Evolutionary conservation across 2,329 filamentous ascomycete genomes (phyloP), one percentile per base, ranked within the genome.

Genomic region (Arthrobotrys pseudoclavata): DNA sequence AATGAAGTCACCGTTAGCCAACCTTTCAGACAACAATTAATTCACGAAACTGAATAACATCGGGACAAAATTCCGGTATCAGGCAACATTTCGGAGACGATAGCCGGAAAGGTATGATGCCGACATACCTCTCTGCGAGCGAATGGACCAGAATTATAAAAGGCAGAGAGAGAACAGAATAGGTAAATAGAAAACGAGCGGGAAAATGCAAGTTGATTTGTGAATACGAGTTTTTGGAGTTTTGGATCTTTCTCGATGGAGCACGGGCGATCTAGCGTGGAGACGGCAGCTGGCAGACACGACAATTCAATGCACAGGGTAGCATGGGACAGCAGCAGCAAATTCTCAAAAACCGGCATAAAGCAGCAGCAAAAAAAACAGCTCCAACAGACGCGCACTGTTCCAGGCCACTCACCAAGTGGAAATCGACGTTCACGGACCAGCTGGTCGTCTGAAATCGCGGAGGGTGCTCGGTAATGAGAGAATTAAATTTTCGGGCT

Each of bases 351-450:
- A 67, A 53, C 26, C 34, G 26, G 47, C 48, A 37, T n/a, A 60
- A 52, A 40, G 62, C 29, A 52, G 47, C 29, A 67, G 50, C 29
- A 55, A 37, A 66, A 69, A 68, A 76, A 68, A 22, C 37, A 48
- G 42, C 71, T 69, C 52, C 48, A 76, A 76, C 60, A 37, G 57
- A 69, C 71, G 64, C 71, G 64, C 60, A 64, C 57, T 42, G 34
- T 47, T 61, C 63, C 64, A 57, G 55, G 74, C 52, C 67, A 70
- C 72, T 77, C 60, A 77, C 74, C 74, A 26, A 61, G 37, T 48
- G 60, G 74, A 77, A 70, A 77, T 71, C 67, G 74, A 71, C 74
- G 74, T 77, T 77, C 74, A 71, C 74, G 67, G 67, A 69, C 52
- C 74, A 77, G 74, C 67, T 71, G 61, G 47, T 77, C 61, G 61